Evolutionary conservation across 2,329 filamentous ascomycete species (phyloP).

Genomic region (Aureobasidium sp.): DNA sequence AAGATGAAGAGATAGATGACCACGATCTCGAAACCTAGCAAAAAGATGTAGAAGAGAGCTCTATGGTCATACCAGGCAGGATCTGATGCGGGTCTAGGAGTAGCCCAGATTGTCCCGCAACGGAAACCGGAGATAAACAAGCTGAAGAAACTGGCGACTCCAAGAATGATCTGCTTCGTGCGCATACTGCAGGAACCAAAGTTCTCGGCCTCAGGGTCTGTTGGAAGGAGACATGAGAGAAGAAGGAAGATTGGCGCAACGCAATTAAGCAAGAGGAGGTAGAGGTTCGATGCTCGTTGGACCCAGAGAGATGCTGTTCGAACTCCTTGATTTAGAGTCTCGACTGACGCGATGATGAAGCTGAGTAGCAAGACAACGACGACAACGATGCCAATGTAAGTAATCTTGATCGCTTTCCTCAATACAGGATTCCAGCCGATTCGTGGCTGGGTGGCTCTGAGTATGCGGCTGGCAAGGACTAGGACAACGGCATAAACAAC

Average conservation of each 20-base stretch:
- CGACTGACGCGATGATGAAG: slow-evolving; percentile 25
- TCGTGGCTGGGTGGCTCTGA: slow-evolving; percentile 19
- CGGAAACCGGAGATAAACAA: slow-evolving; percentile 24
- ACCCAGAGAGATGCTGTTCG: slow-evolving; percentile 2
- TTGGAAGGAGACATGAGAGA: slow-evolving; percentile 20
- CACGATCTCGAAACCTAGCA: slow-evolving; percentile 27
- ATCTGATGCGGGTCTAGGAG: slow-evolving; percentile 20
- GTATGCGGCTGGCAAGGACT: slow-evolving; percentile 23
- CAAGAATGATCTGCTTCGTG: slow-evolving; percentile 21
- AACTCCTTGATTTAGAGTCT: slow-evolving; percentile 21
- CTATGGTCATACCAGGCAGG: slow-evolving; percentile 28
- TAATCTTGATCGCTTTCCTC: background rate
- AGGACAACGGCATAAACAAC: slow-evolving; percentile 28
- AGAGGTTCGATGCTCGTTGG: slow-evolving; percentile 2
- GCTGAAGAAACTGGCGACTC: slow-evolving; percentile 19
- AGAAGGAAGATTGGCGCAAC: slow-evolving; percentile 21
- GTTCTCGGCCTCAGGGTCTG: slow-evolving; percentile 5
- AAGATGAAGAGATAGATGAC: slow-evolving; percentile 24
- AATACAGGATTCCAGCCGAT: slow-evolving; percentile 22
- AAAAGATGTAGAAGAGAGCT: slow-evolving; percentile 26
- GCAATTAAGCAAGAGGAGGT: slow-evolving; percentile 11
- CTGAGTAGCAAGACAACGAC: slow-evolving; percentile 23
- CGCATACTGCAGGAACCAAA: slow-evolving; percentile 21
- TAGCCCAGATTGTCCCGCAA: slow-evolving; percentile 23
- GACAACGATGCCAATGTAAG: slow-evolving; percentile 16